Evolutionary conservation across 225 moss, liverwort and hornwort species (phyloP).

Genomic region (Sphagnum contortum): DNA sequence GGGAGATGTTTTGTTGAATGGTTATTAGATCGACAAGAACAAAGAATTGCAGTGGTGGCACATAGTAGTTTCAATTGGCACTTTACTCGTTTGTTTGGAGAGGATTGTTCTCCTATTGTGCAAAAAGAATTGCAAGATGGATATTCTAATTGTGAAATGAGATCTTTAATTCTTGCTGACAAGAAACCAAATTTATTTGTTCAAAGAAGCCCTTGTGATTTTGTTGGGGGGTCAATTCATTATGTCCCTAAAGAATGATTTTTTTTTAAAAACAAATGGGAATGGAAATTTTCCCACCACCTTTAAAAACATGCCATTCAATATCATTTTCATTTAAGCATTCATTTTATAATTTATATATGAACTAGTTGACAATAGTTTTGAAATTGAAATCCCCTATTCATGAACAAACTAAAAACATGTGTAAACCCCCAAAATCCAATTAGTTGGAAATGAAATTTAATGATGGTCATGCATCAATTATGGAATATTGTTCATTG

Average conservation of each 20-base stretch:
- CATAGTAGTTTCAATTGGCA: constrained; percentile 41
- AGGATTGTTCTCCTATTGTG: constrained; percentile 18
- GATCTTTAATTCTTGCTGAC: constrained; percentile 25
- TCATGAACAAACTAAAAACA: too few relatives aligned
- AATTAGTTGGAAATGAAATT: too few relatives aligned
- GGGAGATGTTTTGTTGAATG: background rate
- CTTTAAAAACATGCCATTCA: too few relatives aligned
- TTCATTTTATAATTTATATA: too few relatives aligned
- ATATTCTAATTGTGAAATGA: constrained; percentile 35
- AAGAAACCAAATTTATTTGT: background rate
- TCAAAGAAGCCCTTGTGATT: background rate
- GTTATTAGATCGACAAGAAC: constrained; percentile 7
- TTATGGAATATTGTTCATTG: too few relatives aligned
- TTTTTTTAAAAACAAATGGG: too few relatives aligned
- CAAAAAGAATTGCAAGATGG: constrained; percentile 16
- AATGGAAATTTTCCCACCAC: too few relatives aligned
- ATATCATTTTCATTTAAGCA: too few relatives aligned
- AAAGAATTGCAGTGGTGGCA: constrained; percentile 35
- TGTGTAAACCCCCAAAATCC: too few relatives aligned
- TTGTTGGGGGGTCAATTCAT: background rate
- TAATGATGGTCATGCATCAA: too few relatives aligned
- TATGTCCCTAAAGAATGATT: background rate
- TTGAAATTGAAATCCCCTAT: too few relatives aligned
- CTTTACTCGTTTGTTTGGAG: constrained; percentile 25
- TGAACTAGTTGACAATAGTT: too few relatives aligned